Evolutionary conservation across 148 eudicot genomes (phyloP).

Genomic region (Heliosperma pusillum): DNA sequence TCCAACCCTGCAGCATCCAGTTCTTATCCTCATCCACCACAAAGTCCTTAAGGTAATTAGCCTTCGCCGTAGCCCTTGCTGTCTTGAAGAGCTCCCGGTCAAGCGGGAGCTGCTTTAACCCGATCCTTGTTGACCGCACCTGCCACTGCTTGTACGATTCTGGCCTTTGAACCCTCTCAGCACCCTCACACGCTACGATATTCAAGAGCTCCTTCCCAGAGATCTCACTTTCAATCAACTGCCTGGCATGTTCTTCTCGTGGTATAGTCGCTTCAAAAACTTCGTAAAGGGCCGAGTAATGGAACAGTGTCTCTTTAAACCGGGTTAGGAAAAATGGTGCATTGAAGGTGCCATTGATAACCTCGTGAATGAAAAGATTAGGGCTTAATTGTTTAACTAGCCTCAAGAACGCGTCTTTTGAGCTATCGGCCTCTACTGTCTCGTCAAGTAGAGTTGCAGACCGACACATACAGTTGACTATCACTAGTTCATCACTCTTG

Average conservation of each 20-base stretch:
- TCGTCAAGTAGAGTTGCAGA: slow-evolving; percentile 44
- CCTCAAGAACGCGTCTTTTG: slow-evolving; percentile 46
- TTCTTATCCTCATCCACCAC: slow-evolving; percentile 46
- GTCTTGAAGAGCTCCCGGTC: slow-evolving; percentile 32
- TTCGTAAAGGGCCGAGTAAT: slow-evolving; percentile 39
- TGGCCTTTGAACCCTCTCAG: slow-evolving; percentile 47
- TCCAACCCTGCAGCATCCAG: slow-evolving; percentile 70
- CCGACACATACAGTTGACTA: slow-evolving; percentile 41
- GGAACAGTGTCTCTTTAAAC: slow-evolving; percentile 46
- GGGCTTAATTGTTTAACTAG: slow-evolving; percentile 45
- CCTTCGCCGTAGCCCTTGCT: slow-evolving; percentile 39
- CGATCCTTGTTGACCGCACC: slow-evolving; percentile 40
- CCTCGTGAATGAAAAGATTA: slow-evolving; percentile 40
- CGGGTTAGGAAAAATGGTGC: slow-evolving; percentile 61
- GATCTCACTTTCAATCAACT: slow-evolving; percentile 38
- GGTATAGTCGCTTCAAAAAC: slow-evolving; percentile 39
- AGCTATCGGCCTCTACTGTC: slow-evolving; percentile 37
- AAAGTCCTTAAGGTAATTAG: slow-evolving; percentile 46
- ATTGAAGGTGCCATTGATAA: slow-evolving; percentile 43
- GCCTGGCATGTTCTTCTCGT: slow-evolving; percentile 38
- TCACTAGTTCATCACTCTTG: slow-evolving; percentile 36
- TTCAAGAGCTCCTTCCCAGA: slow-evolving; percentile 39
- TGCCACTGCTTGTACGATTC: slow-evolving; percentile 63
- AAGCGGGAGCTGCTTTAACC: slow-evolving; percentile 36
- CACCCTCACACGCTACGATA: slow-evolving; percentile 54